Evolutionary conservation across 805 yeast genomes (phyloP), one percentile per base, ranked within the genome.

Genomic region (Saccharomycopsis synnaedendra): DNA sequence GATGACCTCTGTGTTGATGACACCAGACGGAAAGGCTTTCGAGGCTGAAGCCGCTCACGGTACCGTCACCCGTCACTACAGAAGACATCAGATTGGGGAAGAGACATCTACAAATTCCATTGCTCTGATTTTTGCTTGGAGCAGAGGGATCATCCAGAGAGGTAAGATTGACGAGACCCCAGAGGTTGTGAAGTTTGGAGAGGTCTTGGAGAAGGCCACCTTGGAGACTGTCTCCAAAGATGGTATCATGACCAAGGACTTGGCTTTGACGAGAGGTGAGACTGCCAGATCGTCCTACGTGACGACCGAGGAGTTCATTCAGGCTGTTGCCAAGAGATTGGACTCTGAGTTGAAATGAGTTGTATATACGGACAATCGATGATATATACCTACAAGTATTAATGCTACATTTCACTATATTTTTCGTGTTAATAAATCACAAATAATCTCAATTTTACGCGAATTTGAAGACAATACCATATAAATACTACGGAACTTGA

Each of bases 21-120:
- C 90, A 11, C 89, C 90, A 45, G 90, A 84, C 65, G 93, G 93
- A 39, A 81, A 82, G 62, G 78, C 88, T n/a, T 84, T 80, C 57
- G 93, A 84, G 68, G 72, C 84, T 51, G 93, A 84, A 64, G 90
- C 90, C 51, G 93, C 93, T 34, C 93, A 84, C 60, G 93, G 93
- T 57, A 84, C 93, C 11, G 93, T 84, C 54, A 84, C 93, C 33
- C 80, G 93, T 75, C 93, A 84, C 61, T 84, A 70, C 68, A 80
- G 90, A 75, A 84, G 78, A 64, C 78, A 80, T 58, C 90, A 84
- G 66, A 77, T 77, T 60, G 90, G 90, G 53, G 80, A 82, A 61
- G 86, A 82, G 62, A 84, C 93, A 5, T 82, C 89, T 4, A 84
- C 93, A 47, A 84, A 84, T 67, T 83, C 93, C 5, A 84, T 84